A percentile compares a stretch with the other conserved stretches of the same genome.
Conservation (phyloP, 768 basidiomycete species). For the Auriscalpium vulgare region DNA sequence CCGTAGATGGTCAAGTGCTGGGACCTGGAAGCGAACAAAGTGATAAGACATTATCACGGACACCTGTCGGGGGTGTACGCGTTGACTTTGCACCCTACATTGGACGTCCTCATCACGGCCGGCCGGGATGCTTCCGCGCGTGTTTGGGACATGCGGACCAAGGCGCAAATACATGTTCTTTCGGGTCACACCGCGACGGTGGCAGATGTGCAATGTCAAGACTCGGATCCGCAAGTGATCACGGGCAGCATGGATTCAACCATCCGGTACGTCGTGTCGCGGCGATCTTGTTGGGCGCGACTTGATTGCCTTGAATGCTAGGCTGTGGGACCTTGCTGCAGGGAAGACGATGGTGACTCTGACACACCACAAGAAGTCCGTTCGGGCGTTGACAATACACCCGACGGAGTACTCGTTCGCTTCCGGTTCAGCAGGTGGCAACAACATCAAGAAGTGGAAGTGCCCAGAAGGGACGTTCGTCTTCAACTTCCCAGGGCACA, state of each 20-base stretch:
- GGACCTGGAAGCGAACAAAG: constrained; percentile 98
- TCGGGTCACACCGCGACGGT: constrained; percentile 93
- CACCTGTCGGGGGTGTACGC: constrained; percentile 98
- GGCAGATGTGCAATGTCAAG: constrained; percentile 93
- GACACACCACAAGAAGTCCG: constrained; percentile 99
- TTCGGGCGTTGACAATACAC: constrained; percentile 89
- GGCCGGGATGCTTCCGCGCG: constrained; percentile 95
- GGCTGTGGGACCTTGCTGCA: constrained; percentile 95
- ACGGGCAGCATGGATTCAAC: constrained; percentile 99
- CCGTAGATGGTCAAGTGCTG: constrained; percentile 98
- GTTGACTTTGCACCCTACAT: constrained; percentile 86
- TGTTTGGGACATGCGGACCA: constrained; percentile 99
- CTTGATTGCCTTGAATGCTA: constrained; percentile 20
- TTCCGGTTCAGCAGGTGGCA: constrained; percentile 92
- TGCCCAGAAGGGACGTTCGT: constrained; percentile 95
- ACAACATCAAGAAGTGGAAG: constrained; percentile 99
- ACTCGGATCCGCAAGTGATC: constrained; percentile 96
- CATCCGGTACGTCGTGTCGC: constrained; percentile 49
- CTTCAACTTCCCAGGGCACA: constrained; percentile 93
- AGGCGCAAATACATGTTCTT: constrained; percentile 90
- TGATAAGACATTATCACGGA: constrained; percentile 97
- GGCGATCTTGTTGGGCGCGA: not conserved
- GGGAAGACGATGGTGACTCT: constrained; percentile 95
- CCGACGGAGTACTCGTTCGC: constrained; percentile 97
- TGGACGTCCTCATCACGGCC: constrained; percentile 90